phyloP scores from a whole-genome alignment of 2,329 filamentous ascomycete species.

The Cryoendolithus antarcticus region DNA sequence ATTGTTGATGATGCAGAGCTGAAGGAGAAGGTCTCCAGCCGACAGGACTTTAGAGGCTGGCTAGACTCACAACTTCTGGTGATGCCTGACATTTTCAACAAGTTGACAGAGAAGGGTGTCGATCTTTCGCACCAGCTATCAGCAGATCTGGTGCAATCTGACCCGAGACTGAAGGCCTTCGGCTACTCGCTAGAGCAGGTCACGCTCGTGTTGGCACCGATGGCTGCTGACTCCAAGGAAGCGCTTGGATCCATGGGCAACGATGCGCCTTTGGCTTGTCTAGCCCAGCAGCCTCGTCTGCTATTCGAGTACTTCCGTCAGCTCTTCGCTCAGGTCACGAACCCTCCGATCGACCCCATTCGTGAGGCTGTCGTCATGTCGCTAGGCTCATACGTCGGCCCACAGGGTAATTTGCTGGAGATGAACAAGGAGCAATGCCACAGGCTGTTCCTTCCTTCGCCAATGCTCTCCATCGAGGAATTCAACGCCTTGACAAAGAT shows the following conservation, averaged over 20 bases:
- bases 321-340: conserved; percentile 94
- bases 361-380: conserved; percentile 98
- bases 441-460: conserved; percentile 73
- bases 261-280: conserved; percentile 80
- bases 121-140: conserved; percentile 59
- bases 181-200: conserved; percentile 95
- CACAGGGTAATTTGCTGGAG: conserved; percentile 87
- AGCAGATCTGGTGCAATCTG: conserved; percentile 62
- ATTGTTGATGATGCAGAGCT: conserved; percentile 91
- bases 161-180: conserved; percentile 72
- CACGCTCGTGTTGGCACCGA: conserved; percentile 78
- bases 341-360: conserved; percentile 94
- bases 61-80: conserved; percentile 75
- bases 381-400: conserved; percentile 87
- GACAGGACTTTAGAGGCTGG: conserved; percentile 82
- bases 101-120: conserved; percentile 43
- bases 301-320: conserved; percentile 96
- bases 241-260: conserved; percentile 97
- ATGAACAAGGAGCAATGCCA: conserved; percentile 86
- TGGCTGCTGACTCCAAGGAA: conserved; percentile 96
- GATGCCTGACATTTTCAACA: conserved; percentile 60
- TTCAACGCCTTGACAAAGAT: conserved; percentile 81
- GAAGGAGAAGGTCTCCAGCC: conserved; percentile 75
- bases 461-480: conserved; percentile 77
- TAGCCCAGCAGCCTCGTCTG: conserved; percentile 78